phyloP scores from a whole-genome alignment of 495 filamentous ascomycete genomes.

The Aspergillus egyptiacus region DNA sequence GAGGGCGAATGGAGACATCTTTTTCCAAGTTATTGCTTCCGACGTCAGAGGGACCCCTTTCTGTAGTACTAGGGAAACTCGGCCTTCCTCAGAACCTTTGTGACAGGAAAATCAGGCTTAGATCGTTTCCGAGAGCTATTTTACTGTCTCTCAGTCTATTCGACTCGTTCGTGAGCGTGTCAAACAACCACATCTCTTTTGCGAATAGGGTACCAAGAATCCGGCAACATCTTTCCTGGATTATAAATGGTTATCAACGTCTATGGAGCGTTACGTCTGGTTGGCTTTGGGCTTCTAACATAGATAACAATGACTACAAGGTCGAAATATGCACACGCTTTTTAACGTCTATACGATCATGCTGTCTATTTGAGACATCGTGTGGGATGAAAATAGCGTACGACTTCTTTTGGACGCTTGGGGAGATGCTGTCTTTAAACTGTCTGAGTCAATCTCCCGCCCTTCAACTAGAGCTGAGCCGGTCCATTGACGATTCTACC shows the following conservation, averaged over 20 bases:
- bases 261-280: conserved; percentile 28
- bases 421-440: conserved; percentile 21
- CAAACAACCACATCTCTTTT: neutral
- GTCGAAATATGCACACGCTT: conserved; percentile 22
- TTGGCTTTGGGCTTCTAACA: conserved; percentile 22
- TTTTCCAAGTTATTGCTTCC: conserved; percentile 23
- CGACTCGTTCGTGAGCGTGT: conserved; percentile 21
- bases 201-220: conserved; percentile 16
- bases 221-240: conserved; percentile 32
- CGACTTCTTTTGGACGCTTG: conserved; percentile 28
- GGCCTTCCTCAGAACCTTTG: conserved; percentile 27
- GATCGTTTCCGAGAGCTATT: conserved; percentile 23
- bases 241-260: conserved; percentile 34
- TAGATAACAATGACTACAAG: conserved; percentile 15
- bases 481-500: conserved; percentile 23
- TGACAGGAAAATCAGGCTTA: conserved; percentile 20
- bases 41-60: conserved; percentile 23
- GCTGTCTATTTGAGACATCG: conserved; percentile 14
- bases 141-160: conserved; percentile 25
- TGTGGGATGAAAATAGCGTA: conserved; percentile 26
- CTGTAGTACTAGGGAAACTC: conserved; percentile 30
- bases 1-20: conserved; percentile 1
- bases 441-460: conserved; percentile 14
- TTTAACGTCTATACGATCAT: conserved; percentile 18
- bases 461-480: conserved; percentile 25